Evolutionary conservation across 2,329 filamentous ascomycete species (phyloP).

Genomic region (Fusarium euwallaceae): DNA sequence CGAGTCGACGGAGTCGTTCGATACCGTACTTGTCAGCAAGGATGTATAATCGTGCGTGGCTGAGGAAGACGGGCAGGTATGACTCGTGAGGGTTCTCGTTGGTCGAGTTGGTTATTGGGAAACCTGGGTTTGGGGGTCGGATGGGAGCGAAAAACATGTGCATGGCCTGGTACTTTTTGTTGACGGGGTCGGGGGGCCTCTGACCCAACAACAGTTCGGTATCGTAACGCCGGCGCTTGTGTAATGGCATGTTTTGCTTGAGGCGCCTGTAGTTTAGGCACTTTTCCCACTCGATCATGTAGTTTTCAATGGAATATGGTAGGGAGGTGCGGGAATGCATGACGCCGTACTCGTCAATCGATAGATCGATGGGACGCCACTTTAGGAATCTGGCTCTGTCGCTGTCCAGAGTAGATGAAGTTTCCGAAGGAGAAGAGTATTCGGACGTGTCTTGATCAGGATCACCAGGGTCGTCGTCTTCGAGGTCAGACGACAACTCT

Average conservation of each 20-base stretch:
- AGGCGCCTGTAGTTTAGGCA: neutral
- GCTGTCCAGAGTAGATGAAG: constrained; percentile 25
- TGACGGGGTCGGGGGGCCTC: neutral
- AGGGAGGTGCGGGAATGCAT: neutral
- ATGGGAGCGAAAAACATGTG: neutral
- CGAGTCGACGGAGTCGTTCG: constrained; percentile 27
- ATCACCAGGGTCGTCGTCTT: neutral
- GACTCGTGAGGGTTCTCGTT: constrained; percentile 4
- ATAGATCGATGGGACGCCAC: neutral
- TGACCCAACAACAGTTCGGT: neutral
- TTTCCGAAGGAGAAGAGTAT: neutral
- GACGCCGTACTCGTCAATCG: neutral
- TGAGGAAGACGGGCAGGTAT: constrained; percentile 35
- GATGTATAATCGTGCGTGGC: constrained; percentile 43
- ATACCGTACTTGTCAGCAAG: constrained; percentile 45
- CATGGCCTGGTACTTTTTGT: constrained; percentile 35
- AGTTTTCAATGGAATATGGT: constrained; percentile 26
- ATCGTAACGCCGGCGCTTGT: constrained; percentile 11
- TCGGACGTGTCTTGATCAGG: neutral
- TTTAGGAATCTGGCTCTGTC: neutral
- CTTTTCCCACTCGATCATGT: constrained; percentile 13
- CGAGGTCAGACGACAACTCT: neutral
- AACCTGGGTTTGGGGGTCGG: too few relatives aligned
- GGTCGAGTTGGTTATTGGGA: too few relatives aligned
- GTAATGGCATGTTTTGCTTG: neutral